Evolutionary conservation across 257 asterid genomes (phyloP).

Genomic region (Rhazya stricta): DNA sequence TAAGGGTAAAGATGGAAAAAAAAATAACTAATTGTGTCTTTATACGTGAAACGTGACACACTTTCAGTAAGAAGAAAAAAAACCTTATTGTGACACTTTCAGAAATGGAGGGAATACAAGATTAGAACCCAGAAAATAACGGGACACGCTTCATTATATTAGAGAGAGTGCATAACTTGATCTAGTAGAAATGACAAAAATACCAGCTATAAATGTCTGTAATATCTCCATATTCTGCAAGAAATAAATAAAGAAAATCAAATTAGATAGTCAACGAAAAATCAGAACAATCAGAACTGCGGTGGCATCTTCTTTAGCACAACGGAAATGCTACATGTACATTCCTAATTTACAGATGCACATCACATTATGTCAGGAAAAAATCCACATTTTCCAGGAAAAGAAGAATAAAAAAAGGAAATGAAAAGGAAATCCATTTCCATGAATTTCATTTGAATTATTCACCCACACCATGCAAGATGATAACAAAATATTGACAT

Average conservation of each 20-base stretch:
- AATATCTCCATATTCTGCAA: slow-evolving; percentile 89
- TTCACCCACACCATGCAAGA: not conserved
- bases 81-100: too few species aligned
- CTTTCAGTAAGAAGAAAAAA: too few species aligned
- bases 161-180: not conserved
- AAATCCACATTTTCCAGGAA: not conserved
- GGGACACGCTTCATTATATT: not conserved
- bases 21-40: too few species aligned
- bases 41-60: too few species aligned
- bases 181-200: not conserved
- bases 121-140: not conserved
- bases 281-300: slow-evolving; percentile 1
- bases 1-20: too few species aligned
- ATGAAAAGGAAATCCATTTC: not conserved
- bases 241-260: slow-evolving; percentile 16
- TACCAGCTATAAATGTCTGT: slow-evolving; percentile 96
- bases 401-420: not conserved
- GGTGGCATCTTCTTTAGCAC: not conserved
- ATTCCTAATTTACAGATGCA: not conserved
- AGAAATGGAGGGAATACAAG: too few species aligned
- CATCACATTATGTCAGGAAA: not conserved
- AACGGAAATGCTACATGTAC: not conserved
- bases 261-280: slow-evolving; percentile 19
- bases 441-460: not conserved
- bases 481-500: not conserved